Percentiles rank a stretch among this genome's conserved stretches.
Conservation (phyloP, 2,329 filamentous ascomycete genomes). For the Hymenoscyphus occultus region DNA sequence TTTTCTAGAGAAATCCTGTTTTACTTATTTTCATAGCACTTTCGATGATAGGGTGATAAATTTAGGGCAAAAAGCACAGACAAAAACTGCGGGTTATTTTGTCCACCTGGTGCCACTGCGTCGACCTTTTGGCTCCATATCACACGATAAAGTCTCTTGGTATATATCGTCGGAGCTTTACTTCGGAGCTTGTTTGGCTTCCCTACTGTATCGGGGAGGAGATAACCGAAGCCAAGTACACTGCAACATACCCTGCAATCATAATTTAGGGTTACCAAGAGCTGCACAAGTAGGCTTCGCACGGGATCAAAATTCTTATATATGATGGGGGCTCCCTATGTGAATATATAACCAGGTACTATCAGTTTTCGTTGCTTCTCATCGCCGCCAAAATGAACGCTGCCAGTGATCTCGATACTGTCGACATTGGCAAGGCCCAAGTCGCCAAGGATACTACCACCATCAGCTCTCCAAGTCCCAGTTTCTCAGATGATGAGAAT, state of each 20-base stretch:
- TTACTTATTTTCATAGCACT: too few species aligned
- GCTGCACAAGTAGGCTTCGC: neutral
- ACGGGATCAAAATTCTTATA: neutral
- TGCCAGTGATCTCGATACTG: slow-evolving; percentile 13
- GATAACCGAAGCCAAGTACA: slow-evolving; percentile 5
- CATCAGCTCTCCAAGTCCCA: neutral
- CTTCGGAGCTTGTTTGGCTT: slow-evolving; percentile 4
- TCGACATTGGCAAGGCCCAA: slow-evolving; percentile 11
- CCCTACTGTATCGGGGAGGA: slow-evolving; percentile 8
- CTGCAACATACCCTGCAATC: slow-evolving; percentile 2
- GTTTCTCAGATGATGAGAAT: neutral
- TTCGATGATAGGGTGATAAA: too few species aligned
- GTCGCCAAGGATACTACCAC: slow-evolving; percentile 1
- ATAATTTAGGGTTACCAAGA: neutral
- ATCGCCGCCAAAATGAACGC: slow-evolving; percentile 13
- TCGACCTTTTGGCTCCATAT: neutral
- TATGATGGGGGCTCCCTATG: neutral
- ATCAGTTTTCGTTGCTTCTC: slow-evolving; percentile 1
- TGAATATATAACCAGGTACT: neutral
- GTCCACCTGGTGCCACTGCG: neutral
- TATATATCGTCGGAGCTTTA: neutral
- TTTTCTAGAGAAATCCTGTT: too few species aligned
- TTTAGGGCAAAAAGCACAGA: too few species aligned
- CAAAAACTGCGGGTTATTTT: too few species aligned
- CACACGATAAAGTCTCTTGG: neutral